Evolutionary conservation across 1,284 basidiomycete genomes (phyloP).

Genomic region (Uromyces viciae-fabae): DNA sequence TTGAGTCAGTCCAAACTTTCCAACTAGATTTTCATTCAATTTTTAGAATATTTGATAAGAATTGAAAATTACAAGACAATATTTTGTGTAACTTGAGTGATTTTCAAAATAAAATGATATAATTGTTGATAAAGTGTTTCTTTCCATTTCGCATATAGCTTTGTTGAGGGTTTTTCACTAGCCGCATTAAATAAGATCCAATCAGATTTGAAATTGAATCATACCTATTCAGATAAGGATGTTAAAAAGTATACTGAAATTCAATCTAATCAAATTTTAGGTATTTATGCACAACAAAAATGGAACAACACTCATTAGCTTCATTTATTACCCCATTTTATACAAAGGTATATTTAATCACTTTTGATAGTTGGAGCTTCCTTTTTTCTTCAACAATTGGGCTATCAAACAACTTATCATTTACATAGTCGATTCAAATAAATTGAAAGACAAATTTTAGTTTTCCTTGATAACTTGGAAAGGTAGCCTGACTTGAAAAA

Average conservation of each 20-base stretch:
- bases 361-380: too few relatives aligned
- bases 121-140: not conserved
- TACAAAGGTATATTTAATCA: too few relatives aligned
- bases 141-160: not conserved
- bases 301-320: too few relatives aligned
- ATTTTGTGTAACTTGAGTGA: too few relatives aligned
- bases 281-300: constrained; percentile 31
- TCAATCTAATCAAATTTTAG: constrained; percentile 30
- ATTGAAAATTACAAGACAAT: not conserved
- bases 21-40: not conserved
- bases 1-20: constrained; percentile 2
- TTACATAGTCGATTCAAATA: too few relatives aligned
- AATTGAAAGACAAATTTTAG: too few relatives aligned
- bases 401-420: too few relatives aligned
- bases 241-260: constrained; percentile 21
- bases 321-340: too few relatives aligned
- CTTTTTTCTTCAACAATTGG: too few relatives aligned
- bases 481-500: too few relatives aligned
- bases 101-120: not conserved
- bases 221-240: constrained; percentile 7
- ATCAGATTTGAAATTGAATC: not conserved
- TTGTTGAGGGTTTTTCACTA: constrained; percentile 26
- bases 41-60: not conserved
- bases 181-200: constrained; percentile 25
- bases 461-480: too few relatives aligned